phyloP scores from a whole-genome alignment of 306 rosid genomes.

The Arachis stenosperma region DNA sequence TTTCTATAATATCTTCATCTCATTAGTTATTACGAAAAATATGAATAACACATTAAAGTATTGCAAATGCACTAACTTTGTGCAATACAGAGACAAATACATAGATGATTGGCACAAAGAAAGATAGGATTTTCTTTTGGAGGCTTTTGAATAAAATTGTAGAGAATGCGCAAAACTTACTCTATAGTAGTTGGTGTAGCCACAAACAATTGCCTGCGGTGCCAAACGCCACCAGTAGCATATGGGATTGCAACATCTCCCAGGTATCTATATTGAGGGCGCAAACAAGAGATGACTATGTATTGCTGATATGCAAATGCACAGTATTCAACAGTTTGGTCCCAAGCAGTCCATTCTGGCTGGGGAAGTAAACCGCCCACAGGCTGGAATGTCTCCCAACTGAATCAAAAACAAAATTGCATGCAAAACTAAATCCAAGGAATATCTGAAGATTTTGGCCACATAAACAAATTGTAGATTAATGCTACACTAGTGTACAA shows the following conservation, averaged over 20 bases:
- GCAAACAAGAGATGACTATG: slow-evolving; percentile 93
- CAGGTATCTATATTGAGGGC: slow-evolving; percentile 94
- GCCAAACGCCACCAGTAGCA: slow-evolving; percentile 97
- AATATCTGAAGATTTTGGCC: slow-evolving; percentile 12
- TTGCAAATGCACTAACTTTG: not conserved
- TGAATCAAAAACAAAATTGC: slow-evolving; percentile 47
- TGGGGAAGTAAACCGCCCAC: slow-evolving; percentile 97
- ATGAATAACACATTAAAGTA: slow-evolving; percentile 18
- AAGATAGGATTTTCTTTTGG: slow-evolving; percentile 13
- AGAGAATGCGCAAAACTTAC: slow-evolving; percentile 56
- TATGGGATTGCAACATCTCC: slow-evolving; percentile 96
- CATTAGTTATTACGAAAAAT: not conserved
- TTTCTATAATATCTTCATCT: slow-evolving; percentile 30
- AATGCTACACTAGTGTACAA: slow-evolving; percentile 24
- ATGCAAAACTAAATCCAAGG: slow-evolving; percentile 31
- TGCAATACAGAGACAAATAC: not conserved
- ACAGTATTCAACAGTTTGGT: slow-evolving; percentile 94
- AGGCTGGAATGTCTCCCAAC: slow-evolving; percentile 99
- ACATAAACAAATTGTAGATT: slow-evolving; percentile 16
- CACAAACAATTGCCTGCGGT: slow-evolving; percentile 92
- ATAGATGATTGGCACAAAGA: slow-evolving; percentile 19
- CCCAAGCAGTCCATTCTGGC: slow-evolving; percentile 99
- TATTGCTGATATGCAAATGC: slow-evolving; percentile 93
- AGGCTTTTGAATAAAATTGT: slow-evolving; percentile 11
- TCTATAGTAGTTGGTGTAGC: slow-evolving; percentile 96